These are phyloP conservation scores for Aspergillus sp. DNA, from an alignment of 2,329 filamentous ascomycete genomes.

Conservation along the genomic window DNA sequence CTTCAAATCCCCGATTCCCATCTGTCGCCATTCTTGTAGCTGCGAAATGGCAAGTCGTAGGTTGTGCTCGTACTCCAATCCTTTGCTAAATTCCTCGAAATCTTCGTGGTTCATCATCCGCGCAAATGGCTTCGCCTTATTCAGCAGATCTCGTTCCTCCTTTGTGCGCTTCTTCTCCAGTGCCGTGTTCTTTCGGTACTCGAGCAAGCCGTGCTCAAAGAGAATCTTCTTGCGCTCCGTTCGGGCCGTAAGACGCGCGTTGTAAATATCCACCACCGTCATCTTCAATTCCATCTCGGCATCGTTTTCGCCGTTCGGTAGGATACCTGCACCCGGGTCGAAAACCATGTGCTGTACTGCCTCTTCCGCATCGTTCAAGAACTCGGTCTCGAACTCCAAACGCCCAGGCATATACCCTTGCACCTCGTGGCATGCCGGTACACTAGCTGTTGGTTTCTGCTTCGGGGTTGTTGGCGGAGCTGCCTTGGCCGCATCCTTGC, in stretches of 20 bases:
- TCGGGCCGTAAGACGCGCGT: constrained; percentile 80
- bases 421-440: constrained; percentile 94
- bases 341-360: constrained; percentile 98
- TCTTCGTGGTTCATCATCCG: constrained; percentile 94
- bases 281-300: constrained; percentile 97
- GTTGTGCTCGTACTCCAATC: constrained; percentile 85
- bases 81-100: constrained; percentile 79
- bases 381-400: constrained; percentile 94
- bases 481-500: constrained; percentile 80
- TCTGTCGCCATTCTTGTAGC: constrained; percentile 86
- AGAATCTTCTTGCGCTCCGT: constrained; percentile 95
- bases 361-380: constrained; percentile 96
- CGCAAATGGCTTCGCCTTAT: constrained; percentile 92
- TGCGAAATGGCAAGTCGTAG: constrained; percentile 83
- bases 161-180: constrained; percentile 93
- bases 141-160: constrained; percentile 84
- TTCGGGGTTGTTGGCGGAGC: constrained; percentile 81
- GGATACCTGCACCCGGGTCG: constrained; percentile 89
- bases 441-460: constrained; percentile 91
- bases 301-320: constrained; percentile 82
- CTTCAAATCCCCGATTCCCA: constrained; percentile 77
- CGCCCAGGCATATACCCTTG: constrained; percentile 98
- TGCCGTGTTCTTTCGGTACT: constrained; percentile 87
- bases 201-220: constrained; percentile 88
- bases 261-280: constrained; percentile 98